These are phyloP conservation scores for Penicillium verhagenii DNA, from an alignment of 495 filamentous ascomycete genomes.

Conservation along the genomic window DNA sequence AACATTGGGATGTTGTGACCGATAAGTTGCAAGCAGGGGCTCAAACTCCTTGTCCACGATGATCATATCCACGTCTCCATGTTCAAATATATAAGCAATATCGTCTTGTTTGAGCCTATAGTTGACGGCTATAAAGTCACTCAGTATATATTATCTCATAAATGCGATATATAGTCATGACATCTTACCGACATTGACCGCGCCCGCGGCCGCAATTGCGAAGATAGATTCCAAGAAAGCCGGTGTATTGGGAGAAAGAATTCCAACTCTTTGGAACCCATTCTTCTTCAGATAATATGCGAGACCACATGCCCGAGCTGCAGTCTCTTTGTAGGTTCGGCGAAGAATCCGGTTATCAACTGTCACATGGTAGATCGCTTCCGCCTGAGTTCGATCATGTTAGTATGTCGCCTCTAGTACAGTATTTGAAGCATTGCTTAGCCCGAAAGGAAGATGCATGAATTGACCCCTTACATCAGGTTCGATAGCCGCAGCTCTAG, in stretches of 20 bases:
- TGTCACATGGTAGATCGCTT: constrained; percentile 85
- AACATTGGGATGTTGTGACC: constrained; percentile 54
- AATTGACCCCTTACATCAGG: constrained; percentile 59
- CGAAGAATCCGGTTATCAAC: constrained; percentile 71
- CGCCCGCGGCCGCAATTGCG: constrained; percentile 82
- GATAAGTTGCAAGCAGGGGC: constrained; percentile 64
- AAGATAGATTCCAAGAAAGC: constrained; percentile 91
- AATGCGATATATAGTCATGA: not conserved
- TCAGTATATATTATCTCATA: not conserved
- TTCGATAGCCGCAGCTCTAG: constrained; percentile 85
- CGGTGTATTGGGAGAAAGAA: constrained; percentile 88
- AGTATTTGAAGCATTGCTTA: not conserved
- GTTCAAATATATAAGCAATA: constrained; percentile 84
- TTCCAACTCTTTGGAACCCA: constrained; percentile 67
- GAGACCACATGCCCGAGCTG: constrained; percentile 80
- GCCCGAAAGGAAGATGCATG: not conserved
- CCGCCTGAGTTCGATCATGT: constrained; percentile 46
- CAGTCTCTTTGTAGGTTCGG: constrained; percentile 74
- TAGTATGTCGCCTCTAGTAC: not conserved
- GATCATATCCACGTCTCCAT: constrained; percentile 82
- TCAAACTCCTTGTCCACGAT: constrained; percentile 81
- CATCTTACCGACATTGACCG: constrained; percentile 63
- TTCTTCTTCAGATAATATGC: constrained; percentile 81
- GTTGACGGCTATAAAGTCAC: constrained; percentile 62
- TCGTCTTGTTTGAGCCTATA: constrained; percentile 86